phyloP scores from a whole-genome alignment of 768 basidiomycete species.

The Kwoniella europaea region DNA sequence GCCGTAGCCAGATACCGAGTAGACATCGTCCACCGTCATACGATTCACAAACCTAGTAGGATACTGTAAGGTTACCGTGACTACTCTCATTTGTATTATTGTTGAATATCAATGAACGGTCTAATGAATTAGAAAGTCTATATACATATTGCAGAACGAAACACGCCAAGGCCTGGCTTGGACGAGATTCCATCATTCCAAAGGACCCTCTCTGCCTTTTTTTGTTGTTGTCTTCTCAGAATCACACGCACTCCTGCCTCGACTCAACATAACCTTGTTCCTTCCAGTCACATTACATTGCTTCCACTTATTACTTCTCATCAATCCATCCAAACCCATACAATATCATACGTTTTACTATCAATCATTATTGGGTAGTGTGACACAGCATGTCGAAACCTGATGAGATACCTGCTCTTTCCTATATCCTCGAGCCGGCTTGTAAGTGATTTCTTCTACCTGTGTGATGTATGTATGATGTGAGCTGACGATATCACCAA shows the following conservation, averaged over 20 bases:
- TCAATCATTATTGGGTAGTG: neutral
- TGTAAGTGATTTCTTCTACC: constrained; percentile 32
- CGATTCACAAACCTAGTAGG: too few relatives aligned
- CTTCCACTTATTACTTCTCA: neutral
- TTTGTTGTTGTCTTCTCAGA: too few relatives aligned
- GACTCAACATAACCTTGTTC: too few relatives aligned
- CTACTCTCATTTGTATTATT: too few relatives aligned
- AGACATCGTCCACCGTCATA: too few relatives aligned
- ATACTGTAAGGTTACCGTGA: too few relatives aligned
- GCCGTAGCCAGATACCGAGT: too few relatives aligned
- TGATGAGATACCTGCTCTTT: constrained; percentile 47
- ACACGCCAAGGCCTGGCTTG: neutral
- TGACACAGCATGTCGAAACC: constrained; percentile 42
- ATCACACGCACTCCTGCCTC: too few relatives aligned
- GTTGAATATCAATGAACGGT: too few relatives aligned
- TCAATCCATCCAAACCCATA: neutral
- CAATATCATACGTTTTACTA: neutral
- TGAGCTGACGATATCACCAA: neutral
- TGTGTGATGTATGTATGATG: neutral
- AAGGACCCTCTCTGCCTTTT: neutral
- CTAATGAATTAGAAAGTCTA: too few relatives aligned
- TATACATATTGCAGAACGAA: too few relatives aligned
- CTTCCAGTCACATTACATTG: too few relatives aligned
- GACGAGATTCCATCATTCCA: neutral
- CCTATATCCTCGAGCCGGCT: constrained; percentile 48